Conservation (phyloP, 169 alveolate species). For the Cardiosporidium cionae region DNA sequence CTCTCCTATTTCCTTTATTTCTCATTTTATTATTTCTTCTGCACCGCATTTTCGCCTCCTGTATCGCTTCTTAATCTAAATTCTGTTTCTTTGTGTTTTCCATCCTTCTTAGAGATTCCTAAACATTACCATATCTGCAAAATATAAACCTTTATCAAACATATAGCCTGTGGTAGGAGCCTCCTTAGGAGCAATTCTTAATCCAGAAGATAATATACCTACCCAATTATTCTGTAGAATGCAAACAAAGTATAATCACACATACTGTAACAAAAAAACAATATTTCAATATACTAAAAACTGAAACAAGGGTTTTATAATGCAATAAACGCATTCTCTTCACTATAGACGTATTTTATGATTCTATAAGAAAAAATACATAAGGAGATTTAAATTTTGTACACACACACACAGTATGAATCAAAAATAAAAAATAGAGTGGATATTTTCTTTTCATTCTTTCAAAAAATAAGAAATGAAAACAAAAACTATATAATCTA, state of each 20-base stretch:
- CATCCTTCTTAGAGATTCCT: too few species aligned
- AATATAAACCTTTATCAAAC: conserved; percentile 85
- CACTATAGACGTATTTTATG: neutral
- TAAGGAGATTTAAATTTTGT: neutral
- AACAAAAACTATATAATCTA: too few species aligned
- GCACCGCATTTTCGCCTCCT: neutral
- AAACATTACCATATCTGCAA: conserved; percentile 72
- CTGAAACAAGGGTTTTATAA: neutral
- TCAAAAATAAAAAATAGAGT: too few species aligned
- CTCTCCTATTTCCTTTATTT: neutral
- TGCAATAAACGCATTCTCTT: neutral
- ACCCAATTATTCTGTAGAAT: conserved; percentile 60
- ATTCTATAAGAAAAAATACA: neutral
- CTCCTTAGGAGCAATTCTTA: conserved; percentile 85
- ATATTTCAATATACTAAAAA: neutral
- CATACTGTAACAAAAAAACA: neutral
- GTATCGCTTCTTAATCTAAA: too few species aligned
- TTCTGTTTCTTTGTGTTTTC: too few species aligned
- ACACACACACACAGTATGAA: neutral
- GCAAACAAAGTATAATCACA: neutral
- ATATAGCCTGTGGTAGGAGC: conserved; percentile 83
- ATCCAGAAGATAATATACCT: conserved; percentile 76
- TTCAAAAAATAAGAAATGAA: too few species aligned
- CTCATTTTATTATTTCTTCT: neutral
- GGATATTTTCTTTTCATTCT: too few species aligned